phyloP scores from a whole-genome alignment of 176 grass and related monocot species.

The Melocanna baccifera region DNA sequence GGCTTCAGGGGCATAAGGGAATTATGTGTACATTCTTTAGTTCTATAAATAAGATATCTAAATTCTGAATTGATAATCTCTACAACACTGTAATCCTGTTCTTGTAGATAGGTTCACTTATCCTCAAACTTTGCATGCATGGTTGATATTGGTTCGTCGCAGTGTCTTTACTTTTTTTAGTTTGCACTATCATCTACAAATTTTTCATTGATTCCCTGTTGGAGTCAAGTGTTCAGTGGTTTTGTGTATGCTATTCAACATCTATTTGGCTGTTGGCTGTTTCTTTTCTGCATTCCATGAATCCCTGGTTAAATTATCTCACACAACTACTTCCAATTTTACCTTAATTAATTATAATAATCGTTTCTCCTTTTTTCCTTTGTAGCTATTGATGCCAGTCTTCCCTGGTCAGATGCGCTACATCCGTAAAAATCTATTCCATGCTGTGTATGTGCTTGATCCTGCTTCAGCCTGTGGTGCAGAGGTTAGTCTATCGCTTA shows the following conservation, averaged over 20 bases:
- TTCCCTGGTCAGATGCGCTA: constrained; percentile 94
- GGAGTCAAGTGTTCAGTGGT: not conserved
- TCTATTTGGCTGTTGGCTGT: constrained; percentile 1
- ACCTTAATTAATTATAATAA: constrained; percentile 18
- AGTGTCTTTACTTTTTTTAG: constrained; percentile 11
- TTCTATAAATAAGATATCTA: not conserved
- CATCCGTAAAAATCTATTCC: constrained; percentile 96
- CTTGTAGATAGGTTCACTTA: not conserved
- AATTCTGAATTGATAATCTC: constrained; percentile 2
- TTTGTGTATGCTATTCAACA: not conserved
- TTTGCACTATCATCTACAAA: constrained; percentile 8
- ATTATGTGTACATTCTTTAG: not conserved
- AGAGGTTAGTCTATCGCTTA: constrained; percentile 56
- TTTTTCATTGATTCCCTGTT: constrained; percentile 7
- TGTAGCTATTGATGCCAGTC: constrained; percentile 97
- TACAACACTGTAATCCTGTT: not conserved
- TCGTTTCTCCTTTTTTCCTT: not conserved
- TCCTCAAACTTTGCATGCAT: not conserved
- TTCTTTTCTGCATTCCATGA: constrained; percentile 10
- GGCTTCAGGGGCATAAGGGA: not conserved
- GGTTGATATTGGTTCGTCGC: not conserved
- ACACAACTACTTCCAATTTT: not conserved
- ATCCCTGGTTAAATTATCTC: not conserved
- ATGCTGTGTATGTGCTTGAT: constrained; percentile 93
- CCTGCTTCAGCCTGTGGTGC: constrained; percentile 74